phyloP scores from a whole-genome alignment of 768 basidiomycete species.

The Pisolithus orientalis region DNA sequence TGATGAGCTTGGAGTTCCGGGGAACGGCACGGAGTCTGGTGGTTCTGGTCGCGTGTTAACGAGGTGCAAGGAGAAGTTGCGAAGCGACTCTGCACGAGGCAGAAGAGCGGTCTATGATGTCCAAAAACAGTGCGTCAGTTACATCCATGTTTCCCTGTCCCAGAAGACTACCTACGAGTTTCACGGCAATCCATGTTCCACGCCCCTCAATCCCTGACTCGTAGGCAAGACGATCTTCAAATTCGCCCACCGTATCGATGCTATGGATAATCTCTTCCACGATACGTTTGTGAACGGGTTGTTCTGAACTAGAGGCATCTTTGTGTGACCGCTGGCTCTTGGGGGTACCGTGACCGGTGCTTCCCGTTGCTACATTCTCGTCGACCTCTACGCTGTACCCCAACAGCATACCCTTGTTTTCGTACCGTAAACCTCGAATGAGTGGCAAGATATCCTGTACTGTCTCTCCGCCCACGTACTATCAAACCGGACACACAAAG shows the following conservation, averaged over 20 bases:
- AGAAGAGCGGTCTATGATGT: conserved; percentile 57
- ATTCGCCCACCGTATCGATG: conserved; percentile 75
- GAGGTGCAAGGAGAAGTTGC: conserved; percentile 57
- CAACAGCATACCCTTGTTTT: conserved; percentile 72
- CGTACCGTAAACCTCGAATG: conserved; percentile 52
- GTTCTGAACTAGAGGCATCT: conserved; percentile 8
- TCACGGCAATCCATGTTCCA: conserved; percentile 81
- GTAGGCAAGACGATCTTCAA: conserved; percentile 48
- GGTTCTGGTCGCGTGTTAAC: conserved; percentile 34
- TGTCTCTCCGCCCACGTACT: conserved; percentile 91
- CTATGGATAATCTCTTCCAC: conserved; percentile 71
- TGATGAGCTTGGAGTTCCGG: conserved; percentile 54
- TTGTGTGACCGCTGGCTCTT: neutral
- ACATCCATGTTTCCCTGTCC: neutral
- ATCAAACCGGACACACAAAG: neutral
- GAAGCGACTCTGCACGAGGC: conserved; percentile 53
- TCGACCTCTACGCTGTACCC: conserved; percentile 86
- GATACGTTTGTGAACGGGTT: conserved; percentile 50
- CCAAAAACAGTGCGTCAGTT: neutral
- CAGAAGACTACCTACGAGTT: conserved; percentile 49
- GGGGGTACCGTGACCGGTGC: neutral
- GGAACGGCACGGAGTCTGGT: conserved; percentile 46
- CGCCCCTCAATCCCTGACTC: conserved; percentile 30
- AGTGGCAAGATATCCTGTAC: conserved; percentile 62
- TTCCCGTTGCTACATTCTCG: conserved; percentile 42